Conservation (phyloP, 2,329 filamentous ascomycete species). For the Allantophomopsis lycopodina region DNA sequence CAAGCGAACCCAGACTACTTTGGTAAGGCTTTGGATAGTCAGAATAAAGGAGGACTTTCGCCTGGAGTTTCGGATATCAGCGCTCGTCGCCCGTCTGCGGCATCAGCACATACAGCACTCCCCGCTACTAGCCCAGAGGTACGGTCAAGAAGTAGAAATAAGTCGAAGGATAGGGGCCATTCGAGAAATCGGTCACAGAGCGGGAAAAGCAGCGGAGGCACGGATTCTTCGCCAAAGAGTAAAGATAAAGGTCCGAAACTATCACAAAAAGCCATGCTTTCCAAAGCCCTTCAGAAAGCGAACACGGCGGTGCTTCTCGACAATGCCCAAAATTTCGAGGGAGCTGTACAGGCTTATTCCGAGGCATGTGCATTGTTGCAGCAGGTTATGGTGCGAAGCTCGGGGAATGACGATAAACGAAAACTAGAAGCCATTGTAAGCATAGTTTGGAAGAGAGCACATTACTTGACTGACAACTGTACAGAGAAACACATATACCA, state of each 20-base stretch:
- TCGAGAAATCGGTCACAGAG: conserved; percentile 30
- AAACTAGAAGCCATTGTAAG: conserved; percentile 91
- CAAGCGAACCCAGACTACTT: conserved; percentile 17
- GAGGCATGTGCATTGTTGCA: conserved; percentile 84
- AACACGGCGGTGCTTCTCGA: conserved; percentile 92
- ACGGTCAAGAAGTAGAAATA: conserved; percentile 5
- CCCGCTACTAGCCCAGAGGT: conserved; percentile 2
- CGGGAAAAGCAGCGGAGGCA: conserved; percentile 30
- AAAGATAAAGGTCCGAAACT: conserved; percentile 25
- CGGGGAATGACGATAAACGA: conserved; percentile 71
- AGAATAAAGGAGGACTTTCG: conserved; percentile 5
- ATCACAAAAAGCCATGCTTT: conserved; percentile 90
- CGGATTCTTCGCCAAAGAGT: conserved; percentile 21
- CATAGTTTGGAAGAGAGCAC: conserved; percentile 10
- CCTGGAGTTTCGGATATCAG: not conserved
- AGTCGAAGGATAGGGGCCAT: conserved; percentile 17
- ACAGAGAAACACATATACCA: conserved; percentile 79
- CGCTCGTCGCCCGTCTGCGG: not conserved
- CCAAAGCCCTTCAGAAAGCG: conserved; percentile 87
- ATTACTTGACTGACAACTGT: conserved; percentile 8
- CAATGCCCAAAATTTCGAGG: conserved; percentile 89
- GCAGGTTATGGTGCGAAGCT: conserved; percentile 75
- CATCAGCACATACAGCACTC: not conserved
- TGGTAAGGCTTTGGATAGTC: conserved; percentile 10
- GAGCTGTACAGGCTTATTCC: conserved; percentile 76